Conservation (phyloP, 768 basidiomycete species). For the Chalciporus chontae region DNA sequence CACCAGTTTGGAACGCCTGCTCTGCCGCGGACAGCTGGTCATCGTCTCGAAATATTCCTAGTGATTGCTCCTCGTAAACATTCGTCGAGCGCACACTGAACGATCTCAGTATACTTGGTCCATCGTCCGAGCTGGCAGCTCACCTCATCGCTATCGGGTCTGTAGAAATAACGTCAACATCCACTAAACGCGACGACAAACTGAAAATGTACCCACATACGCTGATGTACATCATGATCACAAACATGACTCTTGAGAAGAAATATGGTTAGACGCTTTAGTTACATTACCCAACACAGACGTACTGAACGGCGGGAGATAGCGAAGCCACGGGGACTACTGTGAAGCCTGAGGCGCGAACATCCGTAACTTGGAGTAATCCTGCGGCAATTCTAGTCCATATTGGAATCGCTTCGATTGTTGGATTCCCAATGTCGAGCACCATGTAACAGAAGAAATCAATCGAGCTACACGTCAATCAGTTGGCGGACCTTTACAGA, state of each 20-base stretch:
- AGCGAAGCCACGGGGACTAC: constrained; percentile 70
- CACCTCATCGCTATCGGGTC: constrained; percentile 83
- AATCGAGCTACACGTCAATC: constrained; percentile 45
- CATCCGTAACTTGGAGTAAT: constrained; percentile 73
- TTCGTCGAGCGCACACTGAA: constrained; percentile 85
- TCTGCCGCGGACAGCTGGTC: constrained; percentile 49
- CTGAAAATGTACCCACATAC: constrained; percentile 52
- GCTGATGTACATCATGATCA: constrained; percentile 93
- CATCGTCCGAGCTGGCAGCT: constrained; percentile 2
- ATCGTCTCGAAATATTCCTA: constrained; percentile 67
- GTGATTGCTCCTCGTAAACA: constrained; percentile 89
- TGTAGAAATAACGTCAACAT: constrained; percentile 22
- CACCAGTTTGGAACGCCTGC: constrained; percentile 37
- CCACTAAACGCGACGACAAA: neutral
- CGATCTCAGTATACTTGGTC: neutral
- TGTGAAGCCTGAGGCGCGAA: constrained; percentile 84
- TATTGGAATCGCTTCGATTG: constrained; percentile 63
- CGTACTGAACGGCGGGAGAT: constrained; percentile 87
- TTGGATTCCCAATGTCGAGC: constrained; percentile 78
- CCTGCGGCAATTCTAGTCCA: constrained; percentile 71
- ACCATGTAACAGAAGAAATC: constrained; percentile 93
- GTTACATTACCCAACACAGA: constrained; percentile 4
- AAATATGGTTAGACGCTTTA: neutral
- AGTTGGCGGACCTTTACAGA: neutral
- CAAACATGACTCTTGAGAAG: constrained; percentile 65